Conservation (phyloP, 2,329 filamentous ascomycete species). For the Beauveria sp. region DNA sequence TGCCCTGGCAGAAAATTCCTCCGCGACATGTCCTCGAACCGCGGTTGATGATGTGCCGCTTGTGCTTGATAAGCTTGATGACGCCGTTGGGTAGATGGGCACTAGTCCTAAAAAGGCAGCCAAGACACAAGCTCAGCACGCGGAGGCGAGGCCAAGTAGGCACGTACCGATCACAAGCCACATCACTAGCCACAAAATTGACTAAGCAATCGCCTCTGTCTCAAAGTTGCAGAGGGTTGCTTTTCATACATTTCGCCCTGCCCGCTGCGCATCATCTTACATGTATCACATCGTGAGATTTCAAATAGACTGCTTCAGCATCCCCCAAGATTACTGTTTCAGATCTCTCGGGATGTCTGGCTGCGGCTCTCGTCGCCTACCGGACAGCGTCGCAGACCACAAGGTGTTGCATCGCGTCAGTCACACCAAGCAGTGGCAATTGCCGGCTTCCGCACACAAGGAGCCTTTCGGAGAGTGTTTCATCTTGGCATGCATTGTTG, state of each 20-base stretch:
- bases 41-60: not conserved
- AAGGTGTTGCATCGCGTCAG: not conserved
- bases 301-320: not conserved
- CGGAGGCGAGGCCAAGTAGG: not conserved
- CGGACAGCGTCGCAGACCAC: not conserved
- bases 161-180: not conserved
- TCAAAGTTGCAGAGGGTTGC: too few species aligned
- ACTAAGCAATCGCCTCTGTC: too few species aligned
- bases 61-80: not conserved
- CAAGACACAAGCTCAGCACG: constrained; percentile 20
- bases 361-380: not conserved
- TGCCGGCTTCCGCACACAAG: not conserved
- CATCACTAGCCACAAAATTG: not conserved
- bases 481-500: not conserved
- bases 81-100: not conserved
- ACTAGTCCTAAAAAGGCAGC: constrained; percentile 25
- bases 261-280: not conserved
- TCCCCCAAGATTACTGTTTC: not conserved
- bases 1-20: not conserved
- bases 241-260: not conserved
- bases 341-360: not conserved
- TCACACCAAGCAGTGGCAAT: not conserved
- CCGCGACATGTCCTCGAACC: not conserved
- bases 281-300: not conserved
- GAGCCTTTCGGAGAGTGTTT: not conserved